phyloP scores from a whole-genome alignment of 768 basidiomycete species.

The Trichaptum fuscoviolaceum region DNA sequence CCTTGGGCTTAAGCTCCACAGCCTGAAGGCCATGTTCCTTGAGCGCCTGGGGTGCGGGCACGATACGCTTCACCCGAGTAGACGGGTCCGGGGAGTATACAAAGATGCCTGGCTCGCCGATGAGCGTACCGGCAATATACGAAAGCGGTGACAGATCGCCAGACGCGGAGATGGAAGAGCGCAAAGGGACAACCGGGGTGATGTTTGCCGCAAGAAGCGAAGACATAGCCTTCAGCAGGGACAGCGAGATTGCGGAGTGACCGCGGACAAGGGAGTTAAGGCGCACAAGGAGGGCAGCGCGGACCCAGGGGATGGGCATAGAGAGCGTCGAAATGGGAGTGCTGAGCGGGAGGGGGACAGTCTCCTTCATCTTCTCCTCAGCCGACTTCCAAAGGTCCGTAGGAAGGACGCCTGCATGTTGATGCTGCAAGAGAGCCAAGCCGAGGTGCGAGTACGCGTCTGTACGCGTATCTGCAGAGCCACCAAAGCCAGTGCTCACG shows the following conservation, averaged over 20 bases:
- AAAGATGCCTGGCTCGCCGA: slow-evolving; percentile 74
- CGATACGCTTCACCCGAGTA: slow-evolving; percentile 45
- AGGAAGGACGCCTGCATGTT: slow-evolving; percentile 70
- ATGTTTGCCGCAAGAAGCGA: slow-evolving; percentile 66
- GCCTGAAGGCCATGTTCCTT: slow-evolving; percentile 56
- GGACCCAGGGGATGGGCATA: slow-evolving; percentile 87
- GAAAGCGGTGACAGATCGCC: slow-evolving; percentile 83
- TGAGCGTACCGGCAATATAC: slow-evolving; percentile 76
- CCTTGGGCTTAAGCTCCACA: slow-evolving; percentile 65
- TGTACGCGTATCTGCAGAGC: slow-evolving; percentile 84
- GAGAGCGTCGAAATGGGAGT: slow-evolving; percentile 62
- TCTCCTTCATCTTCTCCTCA: slow-evolving; percentile 29
- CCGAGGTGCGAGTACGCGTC: slow-evolving; percentile 68
- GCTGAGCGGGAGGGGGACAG: slow-evolving; percentile 48
- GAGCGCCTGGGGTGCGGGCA: slow-evolving; percentile 54
- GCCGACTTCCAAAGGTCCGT: slow-evolving; percentile 33
- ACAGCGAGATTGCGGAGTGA: slow-evolving; percentile 81
- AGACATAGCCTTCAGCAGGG: slow-evolving; percentile 75
- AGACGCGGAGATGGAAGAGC: slow-evolving; percentile 79
- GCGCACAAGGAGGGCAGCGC: slow-evolving; percentile 80
- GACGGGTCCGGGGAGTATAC: slow-evolving; percentile 53
- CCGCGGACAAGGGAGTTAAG: slow-evolving; percentile 88
- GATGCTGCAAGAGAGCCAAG: slow-evolving; percentile 80
- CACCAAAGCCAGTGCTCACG: slow-evolving; percentile 83
- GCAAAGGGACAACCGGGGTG: slow-evolving; percentile 74